Conservation (phyloP, 2,329 filamentous ascomycete genomes). For the Neocucurbitaria cava region DNA sequence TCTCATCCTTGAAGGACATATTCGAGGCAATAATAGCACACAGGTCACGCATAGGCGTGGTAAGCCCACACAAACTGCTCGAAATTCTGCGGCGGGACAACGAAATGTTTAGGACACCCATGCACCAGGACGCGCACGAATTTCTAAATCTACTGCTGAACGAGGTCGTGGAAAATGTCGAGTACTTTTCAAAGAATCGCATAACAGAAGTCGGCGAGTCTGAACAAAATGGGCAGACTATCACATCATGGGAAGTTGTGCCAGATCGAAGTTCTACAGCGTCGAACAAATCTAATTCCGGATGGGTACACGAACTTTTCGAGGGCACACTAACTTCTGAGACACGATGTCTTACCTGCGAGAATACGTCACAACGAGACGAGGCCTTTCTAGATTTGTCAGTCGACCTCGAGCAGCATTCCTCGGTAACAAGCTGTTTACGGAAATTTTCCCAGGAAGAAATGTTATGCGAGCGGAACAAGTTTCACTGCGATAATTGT, state of each 20-base stretch:
- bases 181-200: constrained; percentile 77
- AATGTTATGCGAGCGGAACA: constrained; percentile 96
- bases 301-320: constrained; percentile 97
- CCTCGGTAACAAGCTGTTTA: constrained; percentile 93
- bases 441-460: constrained; percentile 97
- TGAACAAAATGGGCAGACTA: constrained; percentile 26
- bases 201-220: constrained; percentile 48
- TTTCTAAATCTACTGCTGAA: constrained; percentile 96
- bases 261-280: constrained; percentile 25
- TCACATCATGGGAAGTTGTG: constrained; percentile 25
- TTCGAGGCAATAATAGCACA: constrained; percentile 89
- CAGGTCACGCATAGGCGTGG: constrained; percentile 81
- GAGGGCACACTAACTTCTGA: constrained; percentile 94
- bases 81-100: constrained; percentile 94
- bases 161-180: constrained; percentile 91
- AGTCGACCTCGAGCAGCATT: constrained; percentile 93
- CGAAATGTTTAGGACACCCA: constrained; percentile 94
- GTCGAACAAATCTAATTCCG: constrained; percentile 44
- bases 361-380: constrained; percentile 92
- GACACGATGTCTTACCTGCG: constrained; percentile 94
- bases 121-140: constrained; percentile 98
- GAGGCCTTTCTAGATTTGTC: constrained; percentile 96
- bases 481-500: constrained; percentile 98
- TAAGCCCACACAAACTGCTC: constrained; percentile 90
- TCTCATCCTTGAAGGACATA: constrained; percentile 94